Evolutionary conservation across 2,329 filamentous ascomycete species (phyloP).

Genomic region (Venturiaceae sp.): DNA sequence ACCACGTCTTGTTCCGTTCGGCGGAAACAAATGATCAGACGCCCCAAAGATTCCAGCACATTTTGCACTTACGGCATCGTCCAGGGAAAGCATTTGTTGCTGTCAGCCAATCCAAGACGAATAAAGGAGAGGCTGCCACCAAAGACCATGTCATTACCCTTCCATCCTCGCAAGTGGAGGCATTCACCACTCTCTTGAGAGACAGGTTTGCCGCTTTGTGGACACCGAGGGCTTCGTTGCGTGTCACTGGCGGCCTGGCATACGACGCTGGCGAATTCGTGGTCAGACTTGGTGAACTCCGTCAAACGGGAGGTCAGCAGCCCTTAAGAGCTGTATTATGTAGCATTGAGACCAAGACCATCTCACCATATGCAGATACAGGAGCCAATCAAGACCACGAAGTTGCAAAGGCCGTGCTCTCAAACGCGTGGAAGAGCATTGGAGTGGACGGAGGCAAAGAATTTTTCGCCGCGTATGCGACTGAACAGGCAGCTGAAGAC

Average conservation of each 20-base stretch:
- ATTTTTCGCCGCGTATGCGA: constrained; percentile 3
- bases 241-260: constrained; percentile 7
- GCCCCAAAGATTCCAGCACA: constrained; percentile 10
- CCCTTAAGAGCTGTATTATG: constrained; percentile 9
- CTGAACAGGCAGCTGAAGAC: not conserved
- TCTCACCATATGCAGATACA: not conserved
- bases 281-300: constrained; percentile 11
- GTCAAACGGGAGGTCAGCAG: constrained; percentile 7
- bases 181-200: constrained; percentile 9
- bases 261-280: constrained; percentile 10
- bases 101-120: not conserved
- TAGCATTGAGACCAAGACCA: constrained; percentile 8
- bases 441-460: constrained; percentile 8
- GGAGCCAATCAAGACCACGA: constrained; percentile 4
- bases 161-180: constrained; percentile 9
- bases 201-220: constrained; percentile 12
- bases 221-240: constrained; percentile 7
- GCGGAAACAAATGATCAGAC: constrained; percentile 5
- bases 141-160: constrained; percentile 10
- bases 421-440: constrained; percentile 10
- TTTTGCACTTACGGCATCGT: constrained; percentile 10
- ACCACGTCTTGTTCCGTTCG: constrained; percentile 1
- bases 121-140: not conserved
- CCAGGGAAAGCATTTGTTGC: not conserved
- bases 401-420: constrained; percentile 7